These are phyloP conservation scores for Chytriomyces hyalinus DNA, from an alignment of 192 early-diverging fungal species.

Conservation along the genomic window DNA sequence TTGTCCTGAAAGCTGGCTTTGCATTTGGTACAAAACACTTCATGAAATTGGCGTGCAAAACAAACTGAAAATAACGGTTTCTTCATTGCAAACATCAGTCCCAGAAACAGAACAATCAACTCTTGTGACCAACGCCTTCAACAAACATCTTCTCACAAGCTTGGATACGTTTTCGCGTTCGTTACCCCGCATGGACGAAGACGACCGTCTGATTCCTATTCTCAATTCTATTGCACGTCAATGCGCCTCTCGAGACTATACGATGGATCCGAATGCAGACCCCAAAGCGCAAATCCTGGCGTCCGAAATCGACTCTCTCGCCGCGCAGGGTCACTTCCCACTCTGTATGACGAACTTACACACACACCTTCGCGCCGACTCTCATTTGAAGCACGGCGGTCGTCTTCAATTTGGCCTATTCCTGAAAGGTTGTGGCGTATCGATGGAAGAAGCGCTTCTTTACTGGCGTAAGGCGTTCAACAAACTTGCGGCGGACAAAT, in stretches of 20 bases:
- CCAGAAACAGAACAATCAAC: conserved; percentile 71
- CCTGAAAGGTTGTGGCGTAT: conserved; percentile 91
- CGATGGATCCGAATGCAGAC: conserved; percentile 15
- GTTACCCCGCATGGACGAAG: conserved; percentile 87
- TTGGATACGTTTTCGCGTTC: conserved; percentile 76
- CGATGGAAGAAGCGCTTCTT: conserved; percentile 85
- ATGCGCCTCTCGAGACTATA: conserved; percentile 74
- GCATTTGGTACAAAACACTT: conserved; percentile 36
- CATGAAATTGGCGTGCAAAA: background rate
- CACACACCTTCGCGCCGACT: conserved; percentile 67
- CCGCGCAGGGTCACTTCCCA: conserved; percentile 71
- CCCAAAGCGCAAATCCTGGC: conserved; percentile 41
- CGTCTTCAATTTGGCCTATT: conserved; percentile 93
- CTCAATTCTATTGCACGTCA: conserved; percentile 86
- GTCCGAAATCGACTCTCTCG: conserved; percentile 69
- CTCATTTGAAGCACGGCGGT: conserved; percentile 84
- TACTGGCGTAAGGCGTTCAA: conserved; percentile 91
- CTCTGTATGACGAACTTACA: conserved; percentile 91
- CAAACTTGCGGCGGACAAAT: conserved; percentile 83
- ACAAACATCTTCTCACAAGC: conserved; percentile 56
- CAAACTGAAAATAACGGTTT: conserved; percentile 39
- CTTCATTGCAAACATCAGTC: conserved; percentile 41
- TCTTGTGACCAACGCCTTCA: conserved; percentile 80
- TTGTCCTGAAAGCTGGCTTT: conserved; percentile 46
- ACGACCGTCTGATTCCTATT: conserved; percentile 87